Base-by-base conservation (phyloP, 192 early-diverging fungal species). In the Coemansia sp. region DNA sequence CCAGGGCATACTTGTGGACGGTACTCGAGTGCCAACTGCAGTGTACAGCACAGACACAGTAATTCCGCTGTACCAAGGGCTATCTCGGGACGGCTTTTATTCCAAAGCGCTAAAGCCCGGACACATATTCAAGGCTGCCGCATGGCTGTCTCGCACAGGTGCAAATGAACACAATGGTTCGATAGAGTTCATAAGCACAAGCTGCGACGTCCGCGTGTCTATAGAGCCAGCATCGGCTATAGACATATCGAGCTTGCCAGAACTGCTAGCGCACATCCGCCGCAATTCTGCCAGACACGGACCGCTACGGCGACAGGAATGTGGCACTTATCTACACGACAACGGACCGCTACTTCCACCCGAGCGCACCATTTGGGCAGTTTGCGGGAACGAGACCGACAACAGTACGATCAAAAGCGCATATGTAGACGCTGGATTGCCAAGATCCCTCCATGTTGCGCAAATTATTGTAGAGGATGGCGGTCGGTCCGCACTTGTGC, bases 41-140 rank as follows among this genome's bases (percentile, higher is more conserved):
- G 66, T 53, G 0, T 61, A 63, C 22, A 52, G 38, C 35, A 65
- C 65, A 17, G 77, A 80, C 14, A 49, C 65, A 22, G 65, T 66
- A 3, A 59, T 71, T 39, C 77, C 77, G 7, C 57, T 80, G 10
- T 80, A 67, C 23, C 48, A 32, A 2, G 77, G 77, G 0, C 45
- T 55, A 10, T 64, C 67, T 14, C 61, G 56, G 27, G 53, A 22
- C 12, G 43, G 48, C 4, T 73, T 79, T 23, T 79, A 73, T 32
- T 50, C 71, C 0, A 27, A 27, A n/a, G 60, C 41, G 25, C 27
- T 74, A 17, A 25, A 49, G 27, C 66, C 64, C n/a, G 65, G 71
- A 11, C 50, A 49, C 17, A 53, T 74, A 23, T 71, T 67, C 56
- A 61, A 43, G 6, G 47, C 74, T 4, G 57, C 68, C 4, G 62